phyloP scores from a whole-genome alignment of 495 filamentous ascomycete species.

The Penicillium odoratum region DNA sequence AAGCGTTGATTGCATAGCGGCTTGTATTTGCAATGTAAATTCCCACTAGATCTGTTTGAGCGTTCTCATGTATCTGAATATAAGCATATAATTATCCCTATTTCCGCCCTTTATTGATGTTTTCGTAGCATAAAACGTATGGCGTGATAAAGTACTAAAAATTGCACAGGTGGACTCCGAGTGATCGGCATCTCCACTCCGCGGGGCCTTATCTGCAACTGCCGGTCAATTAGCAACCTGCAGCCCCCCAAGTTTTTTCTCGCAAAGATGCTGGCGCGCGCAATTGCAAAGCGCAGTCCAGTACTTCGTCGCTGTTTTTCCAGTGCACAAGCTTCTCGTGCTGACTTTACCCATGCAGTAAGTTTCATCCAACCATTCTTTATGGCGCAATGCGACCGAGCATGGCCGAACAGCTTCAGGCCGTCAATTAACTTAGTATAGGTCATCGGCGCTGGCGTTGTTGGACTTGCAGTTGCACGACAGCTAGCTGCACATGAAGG shows the following conservation, averaged over 20 bases:
- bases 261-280: conserved; percentile 19
- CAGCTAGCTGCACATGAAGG: conserved; percentile 64
- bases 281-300: conserved; percentile 17
- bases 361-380: conserved; percentile 17
- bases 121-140: background rate
- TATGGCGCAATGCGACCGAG: background rate
- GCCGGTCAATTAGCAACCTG: conserved; percentile 9
- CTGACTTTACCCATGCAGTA: conserved; percentile 85
- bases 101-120: background rate
- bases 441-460: conserved; percentile 88
- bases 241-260: background rate
- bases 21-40: background rate
- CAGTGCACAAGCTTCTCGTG: conserved; percentile 32
- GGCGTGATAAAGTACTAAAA: background rate
- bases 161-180: background rate
- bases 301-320: conserved; percentile 39
- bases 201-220: conserved; percentile 8
- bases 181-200: conserved; percentile 1
- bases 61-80: background rate
- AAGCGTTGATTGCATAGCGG: conserved; percentile 30
- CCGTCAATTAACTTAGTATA: conserved; percentile 28
- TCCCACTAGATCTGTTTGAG: background rate
- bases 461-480: conserved; percentile 86
- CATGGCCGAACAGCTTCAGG: background rate
- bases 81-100: background rate